Conservation (phyloP, 352 stramenopile genomes). For the Phytophthora cajani region DNA sequence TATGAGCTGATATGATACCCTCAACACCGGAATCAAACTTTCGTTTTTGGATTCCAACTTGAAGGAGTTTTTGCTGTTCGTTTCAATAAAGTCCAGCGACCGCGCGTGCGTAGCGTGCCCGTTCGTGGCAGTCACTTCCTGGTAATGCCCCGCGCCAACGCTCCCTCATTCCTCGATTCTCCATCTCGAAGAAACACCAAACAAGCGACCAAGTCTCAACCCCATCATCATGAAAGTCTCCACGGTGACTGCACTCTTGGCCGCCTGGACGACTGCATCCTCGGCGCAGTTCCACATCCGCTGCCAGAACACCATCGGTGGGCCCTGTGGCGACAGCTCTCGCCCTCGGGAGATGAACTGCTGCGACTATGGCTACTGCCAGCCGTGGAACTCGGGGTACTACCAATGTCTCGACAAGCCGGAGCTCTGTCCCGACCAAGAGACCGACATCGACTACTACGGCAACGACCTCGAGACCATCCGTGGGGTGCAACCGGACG, state of each 20-base stretch:
- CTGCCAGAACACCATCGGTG: constrained; percentile 57
- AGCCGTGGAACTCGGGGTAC: constrained; percentile 68
- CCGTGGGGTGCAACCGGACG: constrained; percentile 45
- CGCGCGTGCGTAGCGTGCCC: constrained; percentile 3
- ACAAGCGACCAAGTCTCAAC: constrained; percentile 8
- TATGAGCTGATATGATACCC: neutral
- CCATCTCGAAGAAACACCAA: constrained; percentile 15
- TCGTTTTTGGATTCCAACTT: constrained; percentile 8
- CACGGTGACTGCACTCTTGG: constrained; percentile 5
- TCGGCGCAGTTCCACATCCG: constrained; percentile 48
- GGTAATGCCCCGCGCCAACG: neutral
- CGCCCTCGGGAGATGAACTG: constrained; percentile 42
- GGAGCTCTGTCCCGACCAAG: constrained; percentile 46
- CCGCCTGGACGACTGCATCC: constrained; percentile 11
- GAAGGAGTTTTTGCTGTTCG: constrained; percentile 28
- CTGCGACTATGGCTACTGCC: constrained; percentile 59
- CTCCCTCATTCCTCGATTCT: constrained; percentile 21
- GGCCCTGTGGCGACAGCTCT: constrained; percentile 39
- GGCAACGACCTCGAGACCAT: constrained; percentile 56
- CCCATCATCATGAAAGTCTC: constrained; percentile 22
- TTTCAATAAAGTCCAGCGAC: constrained; percentile 23
- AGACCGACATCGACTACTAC: constrained; percentile 63
- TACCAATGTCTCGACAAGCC: constrained; percentile 67
- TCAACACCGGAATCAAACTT: constrained; percentile 15
- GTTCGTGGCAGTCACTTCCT: neutral